Conservation (phyloP, 1,139 yeast species). For the Yamadazyma friedrichii region DNA sequence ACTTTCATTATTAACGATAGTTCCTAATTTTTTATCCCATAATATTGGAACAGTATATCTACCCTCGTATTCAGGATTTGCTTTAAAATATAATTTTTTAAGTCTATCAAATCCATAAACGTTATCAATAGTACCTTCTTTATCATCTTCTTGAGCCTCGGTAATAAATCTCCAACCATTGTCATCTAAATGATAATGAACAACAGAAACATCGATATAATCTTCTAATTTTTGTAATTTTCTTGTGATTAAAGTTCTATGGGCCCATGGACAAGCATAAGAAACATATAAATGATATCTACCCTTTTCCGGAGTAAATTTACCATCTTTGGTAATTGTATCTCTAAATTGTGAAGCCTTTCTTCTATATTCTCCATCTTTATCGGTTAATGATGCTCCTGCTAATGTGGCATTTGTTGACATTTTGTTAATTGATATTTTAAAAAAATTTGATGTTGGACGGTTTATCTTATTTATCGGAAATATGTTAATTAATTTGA, state of each 20-base stretch:
- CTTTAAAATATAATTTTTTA: conserved; percentile 71
- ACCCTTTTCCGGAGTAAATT: conserved; percentile 69
- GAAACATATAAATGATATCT: conserved; percentile 89
- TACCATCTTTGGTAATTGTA: conserved; percentile 54
- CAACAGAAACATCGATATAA: conserved; percentile 67
- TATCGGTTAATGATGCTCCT: conserved; percentile 7
- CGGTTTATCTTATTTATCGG: too few relatives aligned
- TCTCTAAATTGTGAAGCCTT: conserved; percentile 52
- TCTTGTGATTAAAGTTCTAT: conserved; percentile 75
- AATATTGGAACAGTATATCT: conserved; percentile 90
- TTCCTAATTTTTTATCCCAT: conserved; percentile 80
- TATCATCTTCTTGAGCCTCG: conserved; percentile 33
- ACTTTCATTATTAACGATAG: conserved; percentile 89
- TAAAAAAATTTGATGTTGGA: too few relatives aligned
- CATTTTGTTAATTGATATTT: not conserved
- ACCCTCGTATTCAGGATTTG: conserved; percentile 72
- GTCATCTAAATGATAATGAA: conserved; percentile 83
- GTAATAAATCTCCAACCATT: conserved; percentile 81
- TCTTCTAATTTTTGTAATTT: conserved; percentile 73
- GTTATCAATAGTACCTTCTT: conserved; percentile 65
- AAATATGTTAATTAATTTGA: too few relatives aligned
- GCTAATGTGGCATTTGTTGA: conserved; percentile 6
- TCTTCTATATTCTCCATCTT: conserved; percentile 51
- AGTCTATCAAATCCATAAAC: conserved; percentile 59
- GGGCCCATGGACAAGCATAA: conserved; percentile 95